These are phyloP conservation scores for Calocybe indica DNA, from an alignment of 768 basidiomycete species.

Conservation along the genomic window DNA sequence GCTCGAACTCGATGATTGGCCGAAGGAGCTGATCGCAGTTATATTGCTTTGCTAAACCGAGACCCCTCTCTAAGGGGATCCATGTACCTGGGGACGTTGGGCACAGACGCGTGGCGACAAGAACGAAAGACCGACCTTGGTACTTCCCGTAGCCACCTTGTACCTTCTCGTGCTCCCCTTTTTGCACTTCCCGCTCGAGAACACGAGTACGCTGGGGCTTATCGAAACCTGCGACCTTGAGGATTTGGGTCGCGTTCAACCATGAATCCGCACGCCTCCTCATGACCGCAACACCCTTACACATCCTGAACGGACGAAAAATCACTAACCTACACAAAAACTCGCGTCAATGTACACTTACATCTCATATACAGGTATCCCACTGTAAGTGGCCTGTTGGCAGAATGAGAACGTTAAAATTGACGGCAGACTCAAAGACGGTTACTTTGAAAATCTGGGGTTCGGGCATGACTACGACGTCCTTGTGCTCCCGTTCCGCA, in stretches of 20 bases:
- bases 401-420: conserved; percentile 17
- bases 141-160: conserved; percentile 99
- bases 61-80: conserved; percentile 92
- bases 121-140: conserved; percentile 61
- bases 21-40: conserved; percentile 82
- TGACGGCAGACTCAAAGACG: conserved; percentile 12
- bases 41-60: conserved; percentile 85
- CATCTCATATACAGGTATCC: conserved; percentile 92
- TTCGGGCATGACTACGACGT: conserved; percentile 55
- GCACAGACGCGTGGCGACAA: conserved; percentile 7
- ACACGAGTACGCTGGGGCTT: conserved; percentile 98
- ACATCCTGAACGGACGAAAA: conserved; percentile 66
- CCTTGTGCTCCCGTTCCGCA: neutral
- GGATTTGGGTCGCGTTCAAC: conserved; percentile 98
- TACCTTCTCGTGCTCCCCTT: conserved; percentile 98
- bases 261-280: conserved; percentile 92
- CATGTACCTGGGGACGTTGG: conserved; percentile 70
- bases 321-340: conserved; percentile 26
- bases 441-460: conserved; percentile 84
- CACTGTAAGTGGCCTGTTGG: conserved; percentile 82
- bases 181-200: conserved; percentile 95
- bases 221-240: conserved; percentile 99
- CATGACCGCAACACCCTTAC: conserved; percentile 96
- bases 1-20: conserved; percentile 92
- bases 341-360: conserved; percentile 39